These are phyloP conservation scores for Rhododendron williamsianum DNA, from an alignment of 148 eudicot species.

Conservation along the genomic window DNA sequence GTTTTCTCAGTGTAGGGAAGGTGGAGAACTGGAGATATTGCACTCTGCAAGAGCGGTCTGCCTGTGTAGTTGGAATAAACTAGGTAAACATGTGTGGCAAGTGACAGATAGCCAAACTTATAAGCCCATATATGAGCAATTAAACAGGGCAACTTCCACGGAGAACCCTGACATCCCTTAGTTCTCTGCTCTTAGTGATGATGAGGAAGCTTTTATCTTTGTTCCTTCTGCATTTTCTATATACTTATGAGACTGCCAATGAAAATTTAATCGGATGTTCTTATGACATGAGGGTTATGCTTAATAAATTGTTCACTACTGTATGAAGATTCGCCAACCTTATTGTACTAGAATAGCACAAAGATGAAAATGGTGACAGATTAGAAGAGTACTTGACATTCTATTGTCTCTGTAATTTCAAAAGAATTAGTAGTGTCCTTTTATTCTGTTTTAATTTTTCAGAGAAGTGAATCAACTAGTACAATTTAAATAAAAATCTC, in stretches of 20 bases:
- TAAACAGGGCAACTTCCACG: not conserved
- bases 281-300: not conserved
- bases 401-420: not conserved
- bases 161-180: not conserved
- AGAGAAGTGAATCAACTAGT: not conserved
- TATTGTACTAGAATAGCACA: not conserved
- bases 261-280: not conserved
- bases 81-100: not conserved
- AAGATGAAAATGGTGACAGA: not conserved
- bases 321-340: not conserved
- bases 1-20: not conserved
- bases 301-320: not conserved
- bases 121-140: not conserved
- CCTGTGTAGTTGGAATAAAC: not conserved
- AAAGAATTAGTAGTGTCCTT: not conserved
- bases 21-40: not conserved
- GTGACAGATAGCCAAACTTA: not conserved
- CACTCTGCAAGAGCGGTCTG: not conserved
- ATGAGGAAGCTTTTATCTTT: not conserved
- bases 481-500: not conserved
- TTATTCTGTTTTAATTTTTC: not conserved
- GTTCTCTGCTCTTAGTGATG: not conserved
- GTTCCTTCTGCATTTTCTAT: not conserved
- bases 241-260: not conserved
- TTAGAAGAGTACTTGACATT: not conserved